Percentiles rank a stretch among this genome's conserved stretches.
phyloP scores from a whole-genome alignment of 208 protist species.

The Novymonas esmeraldas region DNA sequence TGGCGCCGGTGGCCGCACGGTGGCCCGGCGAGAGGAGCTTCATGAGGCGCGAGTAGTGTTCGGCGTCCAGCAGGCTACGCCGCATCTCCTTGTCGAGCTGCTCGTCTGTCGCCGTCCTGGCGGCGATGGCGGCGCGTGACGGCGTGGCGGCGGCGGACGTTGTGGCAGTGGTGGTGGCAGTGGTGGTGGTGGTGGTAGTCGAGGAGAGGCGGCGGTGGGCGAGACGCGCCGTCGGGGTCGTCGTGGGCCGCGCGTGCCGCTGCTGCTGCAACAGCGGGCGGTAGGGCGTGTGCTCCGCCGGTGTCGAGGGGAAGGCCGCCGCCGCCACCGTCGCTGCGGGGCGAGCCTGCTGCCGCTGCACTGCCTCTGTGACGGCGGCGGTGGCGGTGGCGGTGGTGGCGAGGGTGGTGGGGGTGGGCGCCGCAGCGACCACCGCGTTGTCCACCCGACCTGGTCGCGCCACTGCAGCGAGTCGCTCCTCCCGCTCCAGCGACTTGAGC shows the following conservation, averaged over 20 bases:
- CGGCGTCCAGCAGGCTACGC: background rate
- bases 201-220: conserved; percentile 1
- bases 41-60: background rate
- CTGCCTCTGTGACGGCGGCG: too few species aligned
- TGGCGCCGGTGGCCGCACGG: too few species aligned
- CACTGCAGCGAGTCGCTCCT: conserved; percentile 3
- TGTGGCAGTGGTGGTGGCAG: background rate
- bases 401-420: background rate
- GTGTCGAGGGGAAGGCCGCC: too few species aligned
- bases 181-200: background rate
- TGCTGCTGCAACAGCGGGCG: background rate
- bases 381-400: too few species aligned
- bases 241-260: too few species aligned
- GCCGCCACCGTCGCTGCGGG: too few species aligned
- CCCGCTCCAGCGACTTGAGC: conserved; percentile 10
- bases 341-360: too few species aligned
- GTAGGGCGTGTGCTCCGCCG: too few species aligned
- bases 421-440: background rate
- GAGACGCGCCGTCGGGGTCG: too few species aligned
- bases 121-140: too few species aligned
- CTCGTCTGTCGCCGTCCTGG: background rate
- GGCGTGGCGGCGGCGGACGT: background rate
- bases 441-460: background rate
- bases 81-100: conserved; percentile 5
- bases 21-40: background rate